Base-by-base conservation (phyloP, 2,329 filamentous ascomycete species). In the Colletotrichum sp. region DNA sequence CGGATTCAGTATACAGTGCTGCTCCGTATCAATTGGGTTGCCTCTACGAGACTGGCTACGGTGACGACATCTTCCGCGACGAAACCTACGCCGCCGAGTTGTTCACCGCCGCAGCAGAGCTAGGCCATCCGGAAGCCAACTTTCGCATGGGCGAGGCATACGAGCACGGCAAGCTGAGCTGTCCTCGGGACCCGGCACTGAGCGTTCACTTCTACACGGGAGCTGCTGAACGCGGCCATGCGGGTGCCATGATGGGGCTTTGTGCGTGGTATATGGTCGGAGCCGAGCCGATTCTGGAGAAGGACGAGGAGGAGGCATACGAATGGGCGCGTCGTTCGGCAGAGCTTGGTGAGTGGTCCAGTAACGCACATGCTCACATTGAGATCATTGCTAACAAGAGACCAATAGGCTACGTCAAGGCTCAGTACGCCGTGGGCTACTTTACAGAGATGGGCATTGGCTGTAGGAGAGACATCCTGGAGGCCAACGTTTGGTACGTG, bases 361-460 rank as follows among this genome's bases (percentile, higher is more conserved):
- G 36, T 9, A 15, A 25, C 3, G 16, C 16, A 58, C 34, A 65
- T 39, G 15, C 2, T 30, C 4, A 36, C 30, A 4, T 4, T 18
- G 15, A 15, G 18, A 58, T 18, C 9, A 13, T 78, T 64, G 66
- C 78, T 78, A 75, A 82, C 32, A 15, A 39, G 13, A 27, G 67
- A 28, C 12, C 6, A 36, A 3, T 78, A 95, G 94, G 92, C 66
- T 91, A 88, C 76, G 89, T 91, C 77, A 92, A 92, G 80, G 97
- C 97, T n/a, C 93, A 98, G 83, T 99, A 98, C 80, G 95, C 97
- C 0, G 92, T 98, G 27, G 97, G 96, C 60, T 98, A 98, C 85
- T 99, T 99, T 83, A 98, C 96, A 7, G 97, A 99, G 84, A 98
- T 97, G 95, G 97, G 97, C 77, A 98, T 99, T 80, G 97, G 97